Evolutionary conservation across 2,329 filamentous ascomycete species (phyloP), one percentile per base, ranked within the genome.

Genomic region (Fusarium subtropicale): DNA sequence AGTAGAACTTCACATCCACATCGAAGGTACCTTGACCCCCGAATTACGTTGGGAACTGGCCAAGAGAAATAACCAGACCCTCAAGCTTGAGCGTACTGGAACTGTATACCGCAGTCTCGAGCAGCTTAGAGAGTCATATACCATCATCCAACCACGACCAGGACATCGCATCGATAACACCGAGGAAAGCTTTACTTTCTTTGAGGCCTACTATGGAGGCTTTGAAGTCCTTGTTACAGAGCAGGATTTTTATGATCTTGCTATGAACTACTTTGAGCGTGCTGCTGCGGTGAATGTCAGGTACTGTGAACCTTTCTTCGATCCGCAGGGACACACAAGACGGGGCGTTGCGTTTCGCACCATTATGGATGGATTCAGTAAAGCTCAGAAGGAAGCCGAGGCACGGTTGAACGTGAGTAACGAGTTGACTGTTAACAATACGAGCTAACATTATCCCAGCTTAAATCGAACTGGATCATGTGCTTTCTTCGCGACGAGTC

Each of bases 231-330:
- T 94, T 6, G 79, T 88, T 47, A 84, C 86, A 3, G 80, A 84
- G 22, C 79, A 83, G 18, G 92, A 94, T 79, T 94, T 92, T 75
- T 89, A 91, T 74, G 86, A 87, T 56, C 83, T 94, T 9, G 90
- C 90, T 7, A 91, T 88, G 82, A 85, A 86, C 66, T 94, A 94
- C 79, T 91, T 93, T 76, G 73, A 82, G 26, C 86, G 84, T 54
- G 91, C 90, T 5, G 83, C 88, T 24, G 78, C 81, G 2, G 87
- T 92, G 69, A 88, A 88, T 44, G 88, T 93, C 2, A 83, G 86
- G 30, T 91, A 94, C 73, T 90, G 89, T 13, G 91, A 94, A 76
- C 85, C 92, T 51, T 94, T 93, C 80, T 94, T 94, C 79, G 92
- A 94, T 75, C 91, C 91, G 0, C 91, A 94, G 76, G 90, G 89